These are phyloP conservation scores for Phytophthora quininea DNA, from an alignment of 352 stramenopile genomes.

Conservation along the genomic window DNA sequence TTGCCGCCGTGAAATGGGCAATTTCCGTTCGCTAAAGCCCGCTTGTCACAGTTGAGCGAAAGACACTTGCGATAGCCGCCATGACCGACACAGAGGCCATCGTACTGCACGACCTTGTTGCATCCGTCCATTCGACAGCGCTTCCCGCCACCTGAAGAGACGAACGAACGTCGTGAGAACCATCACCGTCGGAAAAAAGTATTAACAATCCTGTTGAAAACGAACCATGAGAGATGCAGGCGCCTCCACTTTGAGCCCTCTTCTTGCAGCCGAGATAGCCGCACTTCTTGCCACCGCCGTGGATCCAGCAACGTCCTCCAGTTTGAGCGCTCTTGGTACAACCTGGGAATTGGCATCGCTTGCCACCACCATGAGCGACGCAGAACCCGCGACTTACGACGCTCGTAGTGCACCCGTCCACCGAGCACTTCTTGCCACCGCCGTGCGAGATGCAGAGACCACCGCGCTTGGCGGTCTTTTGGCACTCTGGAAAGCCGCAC, in stretches of 20 bases:
- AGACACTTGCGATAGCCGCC: constrained; percentile 61
- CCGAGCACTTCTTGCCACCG: constrained; percentile 57
- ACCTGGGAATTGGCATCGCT: constrained; percentile 39
- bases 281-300: constrained; percentile 70
- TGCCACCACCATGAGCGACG: constrained; percentile 67
- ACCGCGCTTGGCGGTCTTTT: constrained; percentile 56
- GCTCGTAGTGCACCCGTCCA: constrained; percentile 56
- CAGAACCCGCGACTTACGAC: constrained; percentile 65
- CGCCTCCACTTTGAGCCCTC: constrained; percentile 56
- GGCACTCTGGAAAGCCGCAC: constrained; percentile 57
- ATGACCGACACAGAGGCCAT: constrained; percentile 60
- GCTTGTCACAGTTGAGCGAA: constrained; percentile 50
- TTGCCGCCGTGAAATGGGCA: constrained; percentile 55
- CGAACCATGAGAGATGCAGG: constrained; percentile 58
- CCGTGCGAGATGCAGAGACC: constrained; percentile 63
- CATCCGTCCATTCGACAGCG: constrained; percentile 53
- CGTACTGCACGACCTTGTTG: constrained; percentile 73
- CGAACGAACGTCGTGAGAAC: background rate
- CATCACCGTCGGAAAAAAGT: background rate
- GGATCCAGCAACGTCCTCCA: constrained; percentile 53
- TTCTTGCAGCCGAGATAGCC: constrained; percentile 54
- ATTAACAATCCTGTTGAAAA: background rate
- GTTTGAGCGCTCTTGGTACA: constrained; percentile 50
- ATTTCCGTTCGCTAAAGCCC: constrained; percentile 53
- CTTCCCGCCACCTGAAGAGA: constrained; percentile 48